phyloP scores from a whole-genome alignment of 768 basidiomycete genomes.

The Gautieria morchelliformis region DNA sequence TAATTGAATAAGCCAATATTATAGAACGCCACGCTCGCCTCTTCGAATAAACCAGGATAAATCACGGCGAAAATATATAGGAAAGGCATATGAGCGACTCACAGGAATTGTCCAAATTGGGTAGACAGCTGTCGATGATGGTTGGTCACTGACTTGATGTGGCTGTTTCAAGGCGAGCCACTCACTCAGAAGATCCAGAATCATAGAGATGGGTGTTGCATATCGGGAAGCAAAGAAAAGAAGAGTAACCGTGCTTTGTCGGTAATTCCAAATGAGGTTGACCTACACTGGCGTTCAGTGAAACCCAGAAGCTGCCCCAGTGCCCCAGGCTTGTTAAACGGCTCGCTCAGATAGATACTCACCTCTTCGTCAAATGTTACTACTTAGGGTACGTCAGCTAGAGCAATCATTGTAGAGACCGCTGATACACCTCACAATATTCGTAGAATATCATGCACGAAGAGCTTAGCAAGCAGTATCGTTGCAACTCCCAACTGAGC shows the following conservation, averaged over 20 bases:
- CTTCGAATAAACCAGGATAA: neutral
- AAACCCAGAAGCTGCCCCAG: neutral
- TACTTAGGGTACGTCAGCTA: neutral
- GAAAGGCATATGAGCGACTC: neutral
- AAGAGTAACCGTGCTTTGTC: neutral
- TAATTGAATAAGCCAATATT: neutral
- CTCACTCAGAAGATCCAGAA: neutral
- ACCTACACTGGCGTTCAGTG: neutral
- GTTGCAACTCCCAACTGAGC: no score
- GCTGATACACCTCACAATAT: neutral
- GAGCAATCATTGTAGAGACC: neutral
- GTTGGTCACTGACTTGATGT: neutral
- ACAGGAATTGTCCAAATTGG: neutral
- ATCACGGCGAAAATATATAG: neutral
- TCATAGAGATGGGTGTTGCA: neutral
- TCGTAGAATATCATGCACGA: neutral
- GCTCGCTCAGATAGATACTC: neutral
- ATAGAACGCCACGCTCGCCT: neutral
- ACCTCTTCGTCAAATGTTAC: conserved; percentile 1
- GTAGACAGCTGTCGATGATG: neutral
- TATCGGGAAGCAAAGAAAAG: neutral
- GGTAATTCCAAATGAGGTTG: neutral
- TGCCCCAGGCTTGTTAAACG: neutral
- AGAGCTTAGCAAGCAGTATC: neutral
- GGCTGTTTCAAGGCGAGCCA: neutral